phyloP scores from a whole-genome alignment of 768 basidiomycete species.

The Gautieria morchelliformis region DNA sequence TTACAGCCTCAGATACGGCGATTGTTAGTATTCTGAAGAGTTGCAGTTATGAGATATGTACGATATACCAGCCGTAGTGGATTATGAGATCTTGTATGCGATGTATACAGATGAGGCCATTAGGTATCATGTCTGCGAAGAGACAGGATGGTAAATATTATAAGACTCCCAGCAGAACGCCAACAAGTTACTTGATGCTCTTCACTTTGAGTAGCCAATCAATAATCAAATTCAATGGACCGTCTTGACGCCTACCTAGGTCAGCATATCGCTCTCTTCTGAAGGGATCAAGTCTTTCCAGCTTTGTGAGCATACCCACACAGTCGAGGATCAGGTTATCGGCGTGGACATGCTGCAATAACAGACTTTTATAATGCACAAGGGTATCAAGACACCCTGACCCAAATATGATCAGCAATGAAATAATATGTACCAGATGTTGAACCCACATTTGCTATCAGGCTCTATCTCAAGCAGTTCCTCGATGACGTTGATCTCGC shows the following conservation, averaged over 20 bases:
- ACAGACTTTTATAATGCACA: slow-evolving; percentile 69
- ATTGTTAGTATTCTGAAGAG: neutral
- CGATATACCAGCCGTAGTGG: too few relatives aligned
- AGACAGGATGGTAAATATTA: too few relatives aligned
- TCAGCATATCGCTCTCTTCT: slow-evolving; percentile 62
- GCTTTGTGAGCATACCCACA: slow-evolving; percentile 39
- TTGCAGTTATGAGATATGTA: too few relatives aligned
- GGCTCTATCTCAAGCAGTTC: slow-evolving; percentile 84
- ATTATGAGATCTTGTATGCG: too few relatives aligned
- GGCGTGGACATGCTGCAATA: slow-evolving; percentile 36
- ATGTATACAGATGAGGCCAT: too few relatives aligned
- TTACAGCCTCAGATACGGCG: too few relatives aligned
- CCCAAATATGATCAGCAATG: neutral
- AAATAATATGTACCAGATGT: neutral
- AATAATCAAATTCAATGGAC: neutral
- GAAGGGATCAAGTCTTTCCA: slow-evolving; percentile 55
- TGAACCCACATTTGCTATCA: slow-evolving; percentile 76
- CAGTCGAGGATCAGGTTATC: slow-evolving; percentile 33
- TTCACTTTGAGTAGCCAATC: neutral
- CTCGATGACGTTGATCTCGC: slow-evolving; percentile 72
- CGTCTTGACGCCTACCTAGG: slow-evolving; percentile 19
- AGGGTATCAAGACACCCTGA: slow-evolving; percentile 93
- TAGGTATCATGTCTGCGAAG: too few relatives aligned
- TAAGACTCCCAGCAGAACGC: too few relatives aligned
- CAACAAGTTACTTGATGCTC: neutral